Conservation (phyloP, 1,284 basidiomycete genomes). For the Naganishia sp. region DNA sequence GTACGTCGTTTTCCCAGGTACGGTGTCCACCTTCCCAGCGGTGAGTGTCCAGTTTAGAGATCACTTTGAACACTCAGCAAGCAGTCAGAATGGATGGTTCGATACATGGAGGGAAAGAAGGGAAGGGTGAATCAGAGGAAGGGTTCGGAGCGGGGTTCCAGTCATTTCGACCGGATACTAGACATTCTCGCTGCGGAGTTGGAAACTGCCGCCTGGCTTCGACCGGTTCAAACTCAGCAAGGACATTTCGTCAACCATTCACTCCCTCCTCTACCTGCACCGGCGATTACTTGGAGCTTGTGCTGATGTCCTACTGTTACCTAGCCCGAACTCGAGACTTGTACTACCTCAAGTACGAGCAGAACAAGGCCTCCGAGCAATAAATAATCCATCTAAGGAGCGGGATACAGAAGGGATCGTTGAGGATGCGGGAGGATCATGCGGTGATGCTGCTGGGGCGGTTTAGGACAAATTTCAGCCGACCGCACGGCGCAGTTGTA, state of each 20-base stretch:
- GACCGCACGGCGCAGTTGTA: neutral
- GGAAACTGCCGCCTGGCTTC: no score
- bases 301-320: constrained; percentile 30
- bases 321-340: constrained; percentile 76
- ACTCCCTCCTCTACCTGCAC: neutral
- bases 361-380: constrained; percentile 48
- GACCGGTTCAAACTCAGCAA: no score
- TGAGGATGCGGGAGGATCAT: neutral
- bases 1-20: constrained; percentile 61
- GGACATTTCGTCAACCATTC: no score
- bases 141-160: no score
- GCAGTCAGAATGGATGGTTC: no score
- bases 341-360: constrained; percentile 79
- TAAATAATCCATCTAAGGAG: neutral
- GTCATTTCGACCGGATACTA: no score
- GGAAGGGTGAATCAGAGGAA: no score
- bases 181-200: no score
- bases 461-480: neutral
- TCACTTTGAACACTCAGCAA: no score
- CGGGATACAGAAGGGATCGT: neutral
- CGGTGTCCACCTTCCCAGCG: constrained; percentile 68
- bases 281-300: constrained; percentile 5
- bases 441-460: neutral
- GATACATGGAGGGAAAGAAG: no score
- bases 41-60: constrained; percentile 56